These are phyloP conservation scores for Nicotiana tabacum DNA, from an alignment of 257 asterid genomes.

Conservation along the genomic window DNA sequence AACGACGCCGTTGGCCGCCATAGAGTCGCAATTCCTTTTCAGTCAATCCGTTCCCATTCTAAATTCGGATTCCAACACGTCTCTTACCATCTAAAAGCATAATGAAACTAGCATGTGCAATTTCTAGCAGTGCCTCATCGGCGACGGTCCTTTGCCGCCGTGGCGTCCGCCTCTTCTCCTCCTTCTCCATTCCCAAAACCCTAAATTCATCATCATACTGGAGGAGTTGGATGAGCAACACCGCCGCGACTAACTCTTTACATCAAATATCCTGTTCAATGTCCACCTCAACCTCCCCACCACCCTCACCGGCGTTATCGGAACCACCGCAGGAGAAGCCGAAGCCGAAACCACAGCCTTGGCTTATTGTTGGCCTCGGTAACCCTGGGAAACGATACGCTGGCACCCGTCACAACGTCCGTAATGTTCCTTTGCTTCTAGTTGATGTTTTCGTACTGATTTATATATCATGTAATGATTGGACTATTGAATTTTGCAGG, in stretches of 20 bases:
- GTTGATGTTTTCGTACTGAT: neutral
- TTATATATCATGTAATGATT: neutral
- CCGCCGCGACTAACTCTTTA: neutral
- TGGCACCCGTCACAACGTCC: constrained; percentile 85
- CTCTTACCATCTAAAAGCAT: neutral
- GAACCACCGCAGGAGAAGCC: constrained; percentile 18
- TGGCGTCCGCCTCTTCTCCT: constrained; percentile 29
- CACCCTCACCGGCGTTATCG: constrained; percentile 15
- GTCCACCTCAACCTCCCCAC: constrained; percentile 15
- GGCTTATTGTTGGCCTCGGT: constrained; percentile 99
- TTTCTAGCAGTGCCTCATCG: constrained; percentile 29
- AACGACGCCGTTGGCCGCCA: neutral
- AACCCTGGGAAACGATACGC: constrained; percentile 85
- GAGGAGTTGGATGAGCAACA: constrained; percentile 7
- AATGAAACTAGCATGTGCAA: constrained; percentile 11
- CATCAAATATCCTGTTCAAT: constrained; percentile 35
- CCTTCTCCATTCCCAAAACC: constrained; percentile 23
- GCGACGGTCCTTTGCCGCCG: constrained; percentile 19
- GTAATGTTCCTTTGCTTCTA: neutral
- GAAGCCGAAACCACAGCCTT: constrained; percentile 50
- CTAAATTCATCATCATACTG: constrained; percentile 13
- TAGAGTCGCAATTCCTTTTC: neutral
- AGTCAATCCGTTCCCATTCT: neutral
- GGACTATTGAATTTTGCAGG: constrained; percentile 33
- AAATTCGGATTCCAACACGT: constrained; percentile 7